Evolutionary conservation across 1,284 basidiomycete species (phyloP).

Genomic region (Gomphus bonarii): DNA sequence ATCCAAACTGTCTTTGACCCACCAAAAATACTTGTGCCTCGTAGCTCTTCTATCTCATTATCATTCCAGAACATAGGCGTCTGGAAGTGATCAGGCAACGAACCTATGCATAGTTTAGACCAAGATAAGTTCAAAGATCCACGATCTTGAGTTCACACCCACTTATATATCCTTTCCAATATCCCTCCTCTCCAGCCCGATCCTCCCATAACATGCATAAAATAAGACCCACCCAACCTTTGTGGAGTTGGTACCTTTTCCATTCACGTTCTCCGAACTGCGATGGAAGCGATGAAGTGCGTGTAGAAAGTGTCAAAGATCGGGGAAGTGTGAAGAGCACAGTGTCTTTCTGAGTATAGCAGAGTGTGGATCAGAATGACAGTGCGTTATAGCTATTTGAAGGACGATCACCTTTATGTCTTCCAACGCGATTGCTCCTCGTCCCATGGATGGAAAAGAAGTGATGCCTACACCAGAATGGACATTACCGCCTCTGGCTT

Average conservation of each 20-base stretch:
- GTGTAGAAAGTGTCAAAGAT: constrained; percentile 65
- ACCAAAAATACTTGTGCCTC: constrained; percentile 83
- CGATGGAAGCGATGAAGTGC: constrained; percentile 57
- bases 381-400: not conserved
- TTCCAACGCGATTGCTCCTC: constrained; percentile 60
- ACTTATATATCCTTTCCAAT: constrained; percentile 67
- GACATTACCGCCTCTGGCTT: constrained; percentile 22
- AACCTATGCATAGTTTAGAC: constrained; percentile 25
- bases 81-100: constrained; percentile 67
- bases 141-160: constrained; percentile 17
- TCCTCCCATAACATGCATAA: constrained; percentile 95
- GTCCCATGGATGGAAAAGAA: constrained; percentile 47
- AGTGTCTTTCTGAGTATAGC: constrained; percentile 45
- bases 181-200: constrained; percentile 42
- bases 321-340: constrained; percentile 82
- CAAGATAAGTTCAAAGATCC: not conserved
- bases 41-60: constrained; percentile 65
- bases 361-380: not conserved
- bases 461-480: constrained; percentile 32
- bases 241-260: constrained; percentile 45
- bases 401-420: constrained; percentile 49
- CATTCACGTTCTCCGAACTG: constrained; percentile 52
- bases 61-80: constrained; percentile 95
- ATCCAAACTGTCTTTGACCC: constrained; percentile 23
- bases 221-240: constrained; percentile 84